Percentiles rank a stretch among this genome's conserved stretches.
phyloP scores from a whole-genome alignment of 164 flowering plant genomes.

The Aristolochia fimbriata region DNA sequence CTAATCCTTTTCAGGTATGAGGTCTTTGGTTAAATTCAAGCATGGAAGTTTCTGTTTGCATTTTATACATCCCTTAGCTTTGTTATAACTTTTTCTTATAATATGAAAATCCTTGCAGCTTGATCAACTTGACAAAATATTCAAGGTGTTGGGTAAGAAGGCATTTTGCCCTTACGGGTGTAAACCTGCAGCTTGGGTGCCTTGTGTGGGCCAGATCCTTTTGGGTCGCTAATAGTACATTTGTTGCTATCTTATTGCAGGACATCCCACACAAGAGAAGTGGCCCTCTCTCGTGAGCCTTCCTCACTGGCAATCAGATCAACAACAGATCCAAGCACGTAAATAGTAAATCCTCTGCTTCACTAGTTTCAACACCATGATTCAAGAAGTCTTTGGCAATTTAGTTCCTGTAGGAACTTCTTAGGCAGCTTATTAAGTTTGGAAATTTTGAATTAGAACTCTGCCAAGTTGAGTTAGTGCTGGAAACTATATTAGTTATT shows the following conservation, averaged over 20 bases:
- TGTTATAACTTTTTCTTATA: neutral
- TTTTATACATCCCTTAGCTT: neutral
- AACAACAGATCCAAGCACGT: constrained; percentile 76
- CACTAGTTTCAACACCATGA: neutral
- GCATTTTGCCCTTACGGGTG: neutral
- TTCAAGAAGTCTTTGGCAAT: too few relatives aligned
- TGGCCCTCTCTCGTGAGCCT: constrained; percentile 90
- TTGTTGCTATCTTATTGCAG: constrained; percentile 18
- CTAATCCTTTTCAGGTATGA: constrained; percentile 85
- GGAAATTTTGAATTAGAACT: too few relatives aligned
- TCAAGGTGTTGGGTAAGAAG: constrained; percentile 80
- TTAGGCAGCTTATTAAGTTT: too few relatives aligned
- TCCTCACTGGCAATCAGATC: constrained; percentile 84
- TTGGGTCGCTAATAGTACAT: too few relatives aligned
- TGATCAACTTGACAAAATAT: constrained; percentile 98
- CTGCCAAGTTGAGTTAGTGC: too few relatives aligned
- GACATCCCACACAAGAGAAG: constrained; percentile 93
- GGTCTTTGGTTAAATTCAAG: neutral
- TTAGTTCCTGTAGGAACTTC: too few relatives aligned
- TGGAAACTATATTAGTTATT: too few relatives aligned
- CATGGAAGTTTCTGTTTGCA: neutral
- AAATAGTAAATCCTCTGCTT: constrained; percentile 50
- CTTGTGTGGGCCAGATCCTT: too few relatives aligned
- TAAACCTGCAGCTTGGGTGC: neutral
- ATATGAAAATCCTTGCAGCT: constrained; percentile 40